Percentiles rank a stretch among this genome's conserved stretches.
phyloP scores from a whole-genome alignment of 2,329 filamentous ascomycete genomes.

The Tolypocladium album region DNA sequence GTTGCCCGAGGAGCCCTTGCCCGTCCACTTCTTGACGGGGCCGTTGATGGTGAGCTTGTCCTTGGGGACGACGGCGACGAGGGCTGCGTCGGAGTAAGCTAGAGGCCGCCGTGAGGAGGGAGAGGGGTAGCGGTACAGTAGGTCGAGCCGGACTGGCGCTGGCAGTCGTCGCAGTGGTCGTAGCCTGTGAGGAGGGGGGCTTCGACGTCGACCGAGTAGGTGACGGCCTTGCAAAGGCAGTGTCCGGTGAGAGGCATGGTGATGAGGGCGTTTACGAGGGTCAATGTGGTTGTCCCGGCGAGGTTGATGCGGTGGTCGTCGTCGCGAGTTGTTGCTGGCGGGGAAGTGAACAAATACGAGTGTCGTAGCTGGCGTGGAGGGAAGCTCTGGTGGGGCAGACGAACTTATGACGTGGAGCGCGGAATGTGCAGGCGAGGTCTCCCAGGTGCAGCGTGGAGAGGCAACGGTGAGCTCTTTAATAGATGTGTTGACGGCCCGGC shows the following conservation, averaged over 20 bases:
- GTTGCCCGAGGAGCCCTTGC: slow-evolving; percentile 49
- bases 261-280: background rate
- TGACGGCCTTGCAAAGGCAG: slow-evolving; percentile 62
- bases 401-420: slow-evolving; percentile 15
- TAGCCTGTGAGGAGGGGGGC: slow-evolving; percentile 47
- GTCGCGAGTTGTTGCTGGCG: slow-evolving; percentile 5
- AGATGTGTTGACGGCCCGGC: background rate
- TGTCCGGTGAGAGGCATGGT: slow-evolving; percentile 56
- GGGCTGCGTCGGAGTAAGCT: slow-evolving; percentile 31
- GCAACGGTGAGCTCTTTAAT: background rate
- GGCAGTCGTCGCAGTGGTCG: slow-evolving; percentile 65
- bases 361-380: background rate
- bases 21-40: slow-evolving; percentile 53
- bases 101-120: background rate
- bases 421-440: background rate
- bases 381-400: slow-evolving; percentile 12
- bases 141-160: slow-evolving; percentile 57
- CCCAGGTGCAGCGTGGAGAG: background rate
- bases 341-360: slow-evolving; percentile 8
- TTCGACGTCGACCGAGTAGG: slow-evolving; percentile 50
- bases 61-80: slow-evolving; percentile 56
- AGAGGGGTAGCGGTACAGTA: slow-evolving; percentile 41
- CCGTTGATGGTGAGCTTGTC: slow-evolving; percentile 53
- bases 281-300: background rate
- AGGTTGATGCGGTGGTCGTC: background rate